A percentile compares a stretch with the other conserved stretches of the same genome.
These are phyloP conservation scores for Moricandia arvensis DNA, from an alignment of 345 rosid genomes.

Conservation along the genomic window DNA sequence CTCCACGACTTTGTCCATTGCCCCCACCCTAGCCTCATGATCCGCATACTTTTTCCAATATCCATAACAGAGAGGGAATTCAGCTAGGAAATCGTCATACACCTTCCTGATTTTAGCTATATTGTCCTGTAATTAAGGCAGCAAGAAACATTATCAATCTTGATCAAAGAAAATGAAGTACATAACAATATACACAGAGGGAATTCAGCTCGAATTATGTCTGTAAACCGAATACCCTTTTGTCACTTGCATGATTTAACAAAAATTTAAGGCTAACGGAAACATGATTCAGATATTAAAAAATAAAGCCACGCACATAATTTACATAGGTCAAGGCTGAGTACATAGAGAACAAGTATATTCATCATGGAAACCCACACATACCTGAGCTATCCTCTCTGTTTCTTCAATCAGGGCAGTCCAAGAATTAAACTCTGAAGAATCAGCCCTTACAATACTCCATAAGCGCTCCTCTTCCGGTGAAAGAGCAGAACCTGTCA, in stretches of 20 bases:
- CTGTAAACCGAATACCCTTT: neutral
- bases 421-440: conserved; percentile 88
- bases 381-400: conserved; percentile 87
- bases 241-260: neutral
- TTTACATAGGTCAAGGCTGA: conserved; percentile 4
- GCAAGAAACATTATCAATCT: conserved; percentile 20
- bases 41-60: conserved; percentile 99
- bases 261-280: neutral
- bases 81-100: conserved; percentile 88
- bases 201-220: neutral
- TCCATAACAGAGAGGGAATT: conserved; percentile 96
- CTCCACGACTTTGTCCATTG: conserved; percentile 91
- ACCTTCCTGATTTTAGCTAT: conserved; percentile 76
- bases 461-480: conserved; percentile 90
- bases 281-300: neutral
- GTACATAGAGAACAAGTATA: neutral
- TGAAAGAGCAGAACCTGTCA: conserved; percentile 52
- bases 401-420: conserved; percentile 84
- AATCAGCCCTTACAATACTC: conserved; percentile 75
- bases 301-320: neutral
- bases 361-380: neutral
- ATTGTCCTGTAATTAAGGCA: conserved; percentile 58
- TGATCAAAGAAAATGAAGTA: neutral
- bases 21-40: conserved; percentile 85
- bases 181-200: neutral